A percentile compares a stretch with the other conserved stretches of the same genome.
phyloP scores from a whole-genome alignment of 345 rosid genomes.

The Citropsis articulata region DNA sequence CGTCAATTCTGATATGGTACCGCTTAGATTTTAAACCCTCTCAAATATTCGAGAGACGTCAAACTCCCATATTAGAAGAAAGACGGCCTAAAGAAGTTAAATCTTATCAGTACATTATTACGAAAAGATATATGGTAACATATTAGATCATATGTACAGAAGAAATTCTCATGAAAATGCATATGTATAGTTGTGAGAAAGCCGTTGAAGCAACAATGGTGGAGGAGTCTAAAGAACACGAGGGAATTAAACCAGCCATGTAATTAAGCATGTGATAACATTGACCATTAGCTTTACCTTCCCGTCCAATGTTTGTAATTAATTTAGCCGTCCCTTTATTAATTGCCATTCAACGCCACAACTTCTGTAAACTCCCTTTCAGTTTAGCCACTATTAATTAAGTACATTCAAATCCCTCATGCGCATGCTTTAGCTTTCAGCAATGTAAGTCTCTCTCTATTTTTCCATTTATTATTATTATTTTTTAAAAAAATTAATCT shows the following conservation, averaged over 20 bases:
- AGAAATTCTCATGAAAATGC: too few relatives aligned
- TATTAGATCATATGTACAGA: too few relatives aligned
- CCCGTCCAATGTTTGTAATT: slow-evolving; percentile 23
- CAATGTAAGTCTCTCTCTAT: not conserved
- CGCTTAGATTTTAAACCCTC: too few relatives aligned
- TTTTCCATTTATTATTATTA: not conserved
- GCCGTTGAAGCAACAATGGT: not conserved
- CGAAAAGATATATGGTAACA: too few relatives aligned
- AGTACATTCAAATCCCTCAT: not conserved
- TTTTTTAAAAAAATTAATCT: not conserved
- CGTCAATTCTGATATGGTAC: too few relatives aligned
- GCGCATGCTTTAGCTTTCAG: too few relatives aligned
- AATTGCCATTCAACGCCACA: not conserved
- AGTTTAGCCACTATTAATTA: not conserved
- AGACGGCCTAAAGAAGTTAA: too few relatives aligned
- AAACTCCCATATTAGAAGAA: too few relatives aligned
- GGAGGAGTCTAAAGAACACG: not conserved
- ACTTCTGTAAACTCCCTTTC: not conserved
- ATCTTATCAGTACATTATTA: accelerated
- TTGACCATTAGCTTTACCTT: slow-evolving; percentile 44
- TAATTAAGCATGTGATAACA: slow-evolving; percentile 4
- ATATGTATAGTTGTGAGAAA: not conserved
- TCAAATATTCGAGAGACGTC: too few relatives aligned
- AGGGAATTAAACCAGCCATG: not conserved
- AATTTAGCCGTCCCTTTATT: not conserved